phyloP scores from a whole-genome alignment of 345 rosid genomes.

The Brassica nigra region DNA sequence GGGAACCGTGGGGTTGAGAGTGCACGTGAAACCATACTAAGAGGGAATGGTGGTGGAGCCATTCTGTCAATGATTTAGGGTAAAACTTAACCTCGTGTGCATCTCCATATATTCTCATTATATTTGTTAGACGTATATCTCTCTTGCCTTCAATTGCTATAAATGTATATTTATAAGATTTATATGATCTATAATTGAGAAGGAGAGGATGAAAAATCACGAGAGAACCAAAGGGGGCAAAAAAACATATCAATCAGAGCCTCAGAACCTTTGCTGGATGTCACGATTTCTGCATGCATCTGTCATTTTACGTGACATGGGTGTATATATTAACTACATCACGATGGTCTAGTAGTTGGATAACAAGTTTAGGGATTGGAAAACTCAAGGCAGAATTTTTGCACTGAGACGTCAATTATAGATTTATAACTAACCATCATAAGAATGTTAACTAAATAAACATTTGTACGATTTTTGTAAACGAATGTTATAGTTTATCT shows the following conservation, averaged over 20 bases:
- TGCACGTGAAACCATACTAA: constrained; percentile 26
- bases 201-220: not conserved
- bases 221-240: constrained; percentile 22
- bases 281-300: constrained; percentile 24
- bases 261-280: constrained; percentile 31
- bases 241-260: constrained; percentile 29
- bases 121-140: not conserved
- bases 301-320: constrained; percentile 23
- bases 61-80: constrained; percentile 28
- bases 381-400: not conserved
- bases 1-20: constrained; percentile 14
- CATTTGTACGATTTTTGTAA: not conserved
- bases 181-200: not conserved
- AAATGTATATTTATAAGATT: not conserved
- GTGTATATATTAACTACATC: not conserved
- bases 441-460: not conserved
- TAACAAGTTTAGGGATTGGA: not conserved
- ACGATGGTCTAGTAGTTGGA: not conserved
- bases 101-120: constrained; percentile 33
- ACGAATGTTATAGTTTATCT: not conserved
- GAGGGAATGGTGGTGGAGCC: constrained; percentile 39
- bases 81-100: constrained; percentile 44
- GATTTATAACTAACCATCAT: not conserved
- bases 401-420: not conserved
- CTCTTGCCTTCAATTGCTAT: not conserved